phyloP scores from a whole-genome alignment of 164 flowering plant species.

The Brasenia schreberi region DNA sequence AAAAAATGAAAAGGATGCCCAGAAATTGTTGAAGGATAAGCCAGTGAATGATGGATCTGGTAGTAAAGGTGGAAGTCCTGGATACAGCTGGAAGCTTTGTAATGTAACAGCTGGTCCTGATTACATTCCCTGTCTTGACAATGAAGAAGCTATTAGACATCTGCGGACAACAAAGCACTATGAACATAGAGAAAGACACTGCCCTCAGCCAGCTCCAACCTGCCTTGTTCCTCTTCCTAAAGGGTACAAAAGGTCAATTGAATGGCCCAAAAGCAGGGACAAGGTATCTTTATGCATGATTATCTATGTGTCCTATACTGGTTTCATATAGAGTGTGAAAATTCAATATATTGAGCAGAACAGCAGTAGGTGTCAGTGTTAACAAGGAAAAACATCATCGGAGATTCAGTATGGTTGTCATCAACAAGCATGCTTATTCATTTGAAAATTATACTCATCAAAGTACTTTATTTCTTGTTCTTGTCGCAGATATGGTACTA shows the following conservation, averaged over 20 bases:
- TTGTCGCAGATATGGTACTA: conserved; percentile 80
- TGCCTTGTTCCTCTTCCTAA: conserved; percentile 87
- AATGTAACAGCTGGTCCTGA: conserved; percentile 79
- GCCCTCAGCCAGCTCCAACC: conserved; percentile 72
- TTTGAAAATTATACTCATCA: not conserved
- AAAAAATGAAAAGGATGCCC: conserved; percentile 46
- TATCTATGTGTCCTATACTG: too few relatives aligned
- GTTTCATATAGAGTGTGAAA: not conserved
- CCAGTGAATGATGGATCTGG: conserved; percentile 3
- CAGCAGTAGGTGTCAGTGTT: too few relatives aligned
- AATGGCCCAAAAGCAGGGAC: conserved; percentile 94
- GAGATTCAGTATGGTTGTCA: too few relatives aligned
- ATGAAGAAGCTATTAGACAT: conserved; percentile 53
- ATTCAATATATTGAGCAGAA: too few relatives aligned
- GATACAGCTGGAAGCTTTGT: conserved; percentile 62
- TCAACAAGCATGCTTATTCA: too few relatives aligned
- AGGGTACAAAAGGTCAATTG: conserved; percentile 61
- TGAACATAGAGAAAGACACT: conserved; percentile 95
- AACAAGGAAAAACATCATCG: too few relatives aligned
- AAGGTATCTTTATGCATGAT: conserved; percentile 33
- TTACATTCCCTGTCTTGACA: conserved; percentile 96
- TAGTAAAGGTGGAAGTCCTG: conserved; percentile 6
- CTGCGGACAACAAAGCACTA: conserved; percentile 82
- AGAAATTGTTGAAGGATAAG: conserved; percentile 7
- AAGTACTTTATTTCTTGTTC: not conserved